Conservation (phyloP, 306 rosid genomes). For the Inga oerstediana region DNA sequence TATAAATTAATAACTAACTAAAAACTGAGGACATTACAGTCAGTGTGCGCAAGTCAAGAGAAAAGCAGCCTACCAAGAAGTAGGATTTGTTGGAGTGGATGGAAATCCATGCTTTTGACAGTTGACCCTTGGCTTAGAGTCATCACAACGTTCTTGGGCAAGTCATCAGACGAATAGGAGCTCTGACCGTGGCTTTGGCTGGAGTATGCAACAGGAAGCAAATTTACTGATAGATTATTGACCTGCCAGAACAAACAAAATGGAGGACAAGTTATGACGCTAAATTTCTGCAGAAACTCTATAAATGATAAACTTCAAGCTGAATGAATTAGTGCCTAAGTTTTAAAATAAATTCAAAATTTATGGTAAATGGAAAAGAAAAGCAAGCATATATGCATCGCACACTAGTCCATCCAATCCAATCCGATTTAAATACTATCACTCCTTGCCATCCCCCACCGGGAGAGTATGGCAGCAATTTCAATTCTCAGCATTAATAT, state of each 20-base stretch:
- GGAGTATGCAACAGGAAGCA: constrained; percentile 72
- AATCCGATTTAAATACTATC: background rate
- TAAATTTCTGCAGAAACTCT: constrained; percentile 16
- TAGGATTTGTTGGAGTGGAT: constrained; percentile 84
- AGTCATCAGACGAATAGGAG: constrained; percentile 86
- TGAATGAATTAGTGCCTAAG: background rate
- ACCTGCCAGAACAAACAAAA: constrained; percentile 59
- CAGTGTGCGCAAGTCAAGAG: background rate
- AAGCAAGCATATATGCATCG: constrained; percentile 17
- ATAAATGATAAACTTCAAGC: constrained; percentile 15
- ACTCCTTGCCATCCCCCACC: constrained; percentile 10
- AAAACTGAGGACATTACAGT: constrained; percentile 23
- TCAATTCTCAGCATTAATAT: constrained; percentile 5
- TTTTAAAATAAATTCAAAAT: constrained; percentile 6
- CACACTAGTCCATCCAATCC: constrained; percentile 7
- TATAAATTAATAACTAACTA: constrained; percentile 8
- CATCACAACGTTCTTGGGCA: constrained; percentile 83
- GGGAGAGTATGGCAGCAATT: background rate
- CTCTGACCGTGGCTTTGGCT: constrained; percentile 90
- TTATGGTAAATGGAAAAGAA: constrained; percentile 3
- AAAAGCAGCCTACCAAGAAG: constrained; percentile 79
- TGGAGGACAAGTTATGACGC: constrained; percentile 30
- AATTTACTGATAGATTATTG: constrained; percentile 80
- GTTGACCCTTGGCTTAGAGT: constrained; percentile 74
- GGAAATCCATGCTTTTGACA: constrained; percentile 96